Percentiles rank a stretch among this genome's conserved stretches.
Evolutionary conservation across 176 grass and related monocot genomes (phyloP).

Genomic region (Hordeum vulgare): MorexV3_pseudomolecules_assembly NC_058518.1:497405905-497406404

Average conservation of each 20-base stretch:
- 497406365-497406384: conserved; percentile 2
- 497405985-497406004: background rate
- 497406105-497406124: background rate
- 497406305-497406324: background rate
- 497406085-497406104: background rate
- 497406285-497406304: background rate
- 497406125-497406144: background rate
- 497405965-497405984: background rate
- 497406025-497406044: background rate
- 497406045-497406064: no score
- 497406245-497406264: background rate
- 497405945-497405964: no score
- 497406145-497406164: no score
- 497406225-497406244: no score
- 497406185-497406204: background rate
- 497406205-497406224: background rate
- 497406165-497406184: background rate
- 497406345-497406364: conserved; percentile 1
- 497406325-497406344: background rate
- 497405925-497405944: no score
- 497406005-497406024: background rate
- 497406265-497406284: no score
- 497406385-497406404: background rate
- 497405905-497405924: no score
- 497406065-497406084: background rate